Conservation (phyloP, 768 basidiomycete genomes). For the Lyophyllum semitale region DNA sequence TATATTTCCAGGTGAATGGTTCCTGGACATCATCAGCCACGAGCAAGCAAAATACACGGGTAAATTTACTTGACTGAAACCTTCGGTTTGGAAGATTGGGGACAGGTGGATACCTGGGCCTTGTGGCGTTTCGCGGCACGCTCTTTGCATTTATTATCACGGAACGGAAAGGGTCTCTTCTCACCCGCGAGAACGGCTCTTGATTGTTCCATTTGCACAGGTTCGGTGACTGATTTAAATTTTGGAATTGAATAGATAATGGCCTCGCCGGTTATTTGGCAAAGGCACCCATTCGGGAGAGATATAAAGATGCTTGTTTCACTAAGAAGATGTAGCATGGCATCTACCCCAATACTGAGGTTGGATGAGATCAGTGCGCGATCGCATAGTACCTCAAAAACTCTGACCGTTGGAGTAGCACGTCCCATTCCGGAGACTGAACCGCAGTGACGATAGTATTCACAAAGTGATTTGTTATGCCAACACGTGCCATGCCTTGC, state of each 20-base stretch:
- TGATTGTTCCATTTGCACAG: not conserved
- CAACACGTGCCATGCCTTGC: conserved; percentile 37
- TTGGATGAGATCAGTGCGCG: not conserved
- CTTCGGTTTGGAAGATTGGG: not conserved
- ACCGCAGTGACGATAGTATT: conserved; percentile 78
- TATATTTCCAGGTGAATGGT: conserved; percentile 50
- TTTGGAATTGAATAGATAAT: conserved; percentile 37
- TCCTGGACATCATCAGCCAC: conserved; percentile 21
- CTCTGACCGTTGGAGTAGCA: conserved; percentile 58
- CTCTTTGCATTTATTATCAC: conserved; percentile 10
- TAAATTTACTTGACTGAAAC: not conserved
- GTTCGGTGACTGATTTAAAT: not conserved
- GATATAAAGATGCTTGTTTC: conserved; percentile 75
- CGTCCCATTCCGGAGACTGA: conserved; percentile 66
- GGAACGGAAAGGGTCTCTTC: conserved; percentile 18
- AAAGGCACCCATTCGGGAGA: conserved; percentile 81
- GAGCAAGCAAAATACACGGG: not conserved
- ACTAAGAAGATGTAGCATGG: conserved; percentile 77
- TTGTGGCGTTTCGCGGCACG: conserved; percentile 32
- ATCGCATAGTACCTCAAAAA: not conserved
- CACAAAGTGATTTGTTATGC: conserved; percentile 60
- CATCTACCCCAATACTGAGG: conserved; percentile 72
- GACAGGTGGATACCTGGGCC: conserved; percentile 1
- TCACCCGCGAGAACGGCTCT: not conserved
- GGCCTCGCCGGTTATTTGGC: conserved; percentile 79